A percentile compares a stretch with the other conserved stretches of the same genome.
Conservation (phyloP, 164 flowering plant genomes). For the Tinospora cordifolia region DNA sequence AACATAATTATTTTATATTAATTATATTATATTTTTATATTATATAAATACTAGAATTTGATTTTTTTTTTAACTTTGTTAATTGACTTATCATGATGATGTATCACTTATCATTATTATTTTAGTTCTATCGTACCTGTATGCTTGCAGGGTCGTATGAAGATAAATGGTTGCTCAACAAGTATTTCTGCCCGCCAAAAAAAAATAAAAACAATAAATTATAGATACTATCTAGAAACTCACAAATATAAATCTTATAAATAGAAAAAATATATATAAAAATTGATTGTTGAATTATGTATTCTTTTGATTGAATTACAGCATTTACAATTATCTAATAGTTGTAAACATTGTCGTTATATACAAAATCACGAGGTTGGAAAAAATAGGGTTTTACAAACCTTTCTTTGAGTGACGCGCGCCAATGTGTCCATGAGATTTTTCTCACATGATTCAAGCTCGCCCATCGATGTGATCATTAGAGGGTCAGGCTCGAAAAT, state of each 20-base stretch:
- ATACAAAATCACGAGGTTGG: no score
- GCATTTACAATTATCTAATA: no score
- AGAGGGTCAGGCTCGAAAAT: conserved; percentile 43
- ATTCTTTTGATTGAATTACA: no score
- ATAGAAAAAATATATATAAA: no score
- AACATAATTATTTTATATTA: background rate
- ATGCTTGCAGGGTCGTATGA: conserved; percentile 34
- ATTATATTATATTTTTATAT: no score
- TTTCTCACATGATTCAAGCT: conserved; percentile 42
- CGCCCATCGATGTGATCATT: conserved; percentile 32
- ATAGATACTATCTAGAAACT: background rate
- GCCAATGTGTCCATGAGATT: conserved; percentile 35
- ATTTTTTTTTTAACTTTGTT: no score
- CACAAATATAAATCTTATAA: no score
- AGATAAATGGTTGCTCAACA: conserved; percentile 29
- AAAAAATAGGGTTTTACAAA: background rate
- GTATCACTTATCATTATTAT: background rate
- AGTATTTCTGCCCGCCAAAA: conserved; percentile 28
- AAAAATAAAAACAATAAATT: conserved; percentile 7
- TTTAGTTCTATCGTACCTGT: conserved; percentile 26
- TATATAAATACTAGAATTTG: no score
- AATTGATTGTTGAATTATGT: no score
- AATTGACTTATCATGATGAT: no score
- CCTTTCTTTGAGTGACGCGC: conserved; percentile 44
- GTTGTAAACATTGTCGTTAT: no score